These are phyloP conservation scores for Camellia oleifera DNA, from an alignment of 179 eudicot species.

Conservation along the genomic window DNA sequence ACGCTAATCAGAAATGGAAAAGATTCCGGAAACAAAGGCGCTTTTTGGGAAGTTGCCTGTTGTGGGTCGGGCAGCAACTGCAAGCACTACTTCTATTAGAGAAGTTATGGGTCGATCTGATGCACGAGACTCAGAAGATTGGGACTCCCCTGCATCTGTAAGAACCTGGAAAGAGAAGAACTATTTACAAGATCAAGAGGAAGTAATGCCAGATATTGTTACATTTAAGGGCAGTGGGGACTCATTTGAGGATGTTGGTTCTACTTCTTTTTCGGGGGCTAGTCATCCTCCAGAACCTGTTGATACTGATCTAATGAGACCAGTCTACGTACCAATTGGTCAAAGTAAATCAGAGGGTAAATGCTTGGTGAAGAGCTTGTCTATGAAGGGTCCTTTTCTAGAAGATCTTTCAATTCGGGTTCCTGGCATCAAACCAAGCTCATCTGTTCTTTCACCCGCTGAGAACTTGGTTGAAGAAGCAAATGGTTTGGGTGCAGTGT, in stretches of 20 bases:
- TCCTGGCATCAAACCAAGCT: constrained; percentile 50
- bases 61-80: constrained; percentile 33
- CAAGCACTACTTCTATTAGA: constrained; percentile 25
- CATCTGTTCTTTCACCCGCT: constrained; percentile 41
- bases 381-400: constrained; percentile 72
- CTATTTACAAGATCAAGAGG: constrained; percentile 49
- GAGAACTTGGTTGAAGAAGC: constrained; percentile 54
- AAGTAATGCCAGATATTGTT: constrained; percentile 50
- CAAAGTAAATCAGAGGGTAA: constrained; percentile 53
- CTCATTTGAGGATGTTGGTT: constrained; percentile 52
- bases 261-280: constrained; percentile 66
- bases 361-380: constrained; percentile 54
- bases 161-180: constrained; percentile 54
- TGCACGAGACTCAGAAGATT: constrained; percentile 31
- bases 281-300: constrained; percentile 88
- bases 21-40: constrained; percentile 43
- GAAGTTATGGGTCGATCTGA: constrained; percentile 36
- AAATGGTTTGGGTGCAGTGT: constrained; percentile 32
- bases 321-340: constrained; percentile 63
- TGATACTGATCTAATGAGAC: constrained; percentile 66
- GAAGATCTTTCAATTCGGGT: constrained; percentile 61
- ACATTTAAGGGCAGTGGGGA: constrained; percentile 44
- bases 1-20: constrained; percentile 48
- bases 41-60: constrained; percentile 38
- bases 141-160: constrained; percentile 42